Conservation (phyloP, 805 yeast species). For the Hanseniaspora guilliermondii region DNA sequence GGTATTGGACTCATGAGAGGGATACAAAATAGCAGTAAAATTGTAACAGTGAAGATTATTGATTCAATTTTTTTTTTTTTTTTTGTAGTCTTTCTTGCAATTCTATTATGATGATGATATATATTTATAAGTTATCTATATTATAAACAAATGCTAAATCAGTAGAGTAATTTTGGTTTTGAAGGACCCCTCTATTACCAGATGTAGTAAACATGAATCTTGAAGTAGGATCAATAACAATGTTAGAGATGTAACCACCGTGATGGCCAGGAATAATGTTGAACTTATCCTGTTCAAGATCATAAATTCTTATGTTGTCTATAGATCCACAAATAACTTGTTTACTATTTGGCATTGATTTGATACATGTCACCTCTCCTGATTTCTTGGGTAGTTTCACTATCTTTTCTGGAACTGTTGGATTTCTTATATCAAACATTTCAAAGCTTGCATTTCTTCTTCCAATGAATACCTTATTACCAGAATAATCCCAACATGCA, state of each 20-base stretch:
- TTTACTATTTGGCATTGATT: constrained; percentile 66
- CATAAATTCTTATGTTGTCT: constrained; percentile 82
- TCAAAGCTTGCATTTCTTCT: constrained; percentile 83
- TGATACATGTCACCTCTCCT: constrained; percentile 77
- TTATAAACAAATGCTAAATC: constrained; percentile 77
- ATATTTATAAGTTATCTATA: constrained; percentile 33
- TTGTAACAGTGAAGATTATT: no score
- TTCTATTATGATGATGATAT: constrained; percentile 16
- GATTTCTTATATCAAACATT: constrained; percentile 51
- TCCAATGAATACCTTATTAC: constrained; percentile 69
- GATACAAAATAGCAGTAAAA: not conserved
- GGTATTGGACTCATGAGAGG: not conserved
- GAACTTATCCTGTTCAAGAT: constrained; percentile 41
- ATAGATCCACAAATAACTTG: constrained; percentile 78
- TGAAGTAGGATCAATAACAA: constrained; percentile 76
- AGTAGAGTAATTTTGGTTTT: constrained; percentile 71
- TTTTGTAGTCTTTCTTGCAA: not conserved
- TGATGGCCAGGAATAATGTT: constrained; percentile 92
- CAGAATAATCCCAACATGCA: constrained; percentile 77
- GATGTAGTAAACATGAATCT: constrained; percentile 80
- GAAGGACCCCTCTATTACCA: constrained; percentile 63
- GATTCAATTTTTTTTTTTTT: not conserved
- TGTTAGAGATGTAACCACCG: constrained; percentile 72
- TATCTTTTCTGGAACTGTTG: constrained; percentile 42
- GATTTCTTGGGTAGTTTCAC: constrained; percentile 73